Evolutionary conservation across 805 yeast species (phyloP), one percentile per base, ranked within the genome.

Genomic region (Ascoidea asiatica): DNA sequence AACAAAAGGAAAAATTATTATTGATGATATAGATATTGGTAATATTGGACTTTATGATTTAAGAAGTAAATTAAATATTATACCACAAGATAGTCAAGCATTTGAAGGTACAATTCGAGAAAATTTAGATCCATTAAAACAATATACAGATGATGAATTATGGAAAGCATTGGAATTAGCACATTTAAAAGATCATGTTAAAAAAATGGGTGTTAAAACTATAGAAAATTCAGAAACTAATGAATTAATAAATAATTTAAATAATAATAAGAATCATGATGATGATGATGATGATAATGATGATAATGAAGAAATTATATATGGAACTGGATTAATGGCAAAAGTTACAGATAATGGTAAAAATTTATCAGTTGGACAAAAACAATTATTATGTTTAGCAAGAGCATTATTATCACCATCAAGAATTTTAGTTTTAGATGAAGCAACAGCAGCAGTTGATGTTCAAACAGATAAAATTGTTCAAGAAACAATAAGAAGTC

Each of bases 381-480:
- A 86, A 51, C 96, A 88, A 62, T 65, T 88, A 46, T 65, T 88
- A 60, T 86, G 95, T 58, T 65, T 88, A 39, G 89, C 95, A 0
- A 68, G 95, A 47, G 90, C 94, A 1, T 66, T 88, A 39, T 64
- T 88, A 50, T 77, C 77, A 48, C 71, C 74, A 21, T 81, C 94
- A 0, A 80, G 74, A 50, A 77, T 88, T 8, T 65, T 88, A 48
- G 69, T 88, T 17, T 64, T 87, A 44, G 95, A 88, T 55, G 95
- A 87, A 63, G 95, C 82, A n/a, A 77, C 82, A 1, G 90, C 95
- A 0, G 86, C 95, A 11, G 92, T 86, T 21, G 95, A 86, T 59
- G 81, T 81, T 18, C 85, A 84, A 57, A 86, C 95, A 1, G 95
- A 86, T 56, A 69, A 73, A 50, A 69, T 85, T 43, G 70, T 86